Evolutionary conservation across 2,329 filamentous ascomycete species (phyloP).

Genomic region (Penicillium sp.): DNA sequence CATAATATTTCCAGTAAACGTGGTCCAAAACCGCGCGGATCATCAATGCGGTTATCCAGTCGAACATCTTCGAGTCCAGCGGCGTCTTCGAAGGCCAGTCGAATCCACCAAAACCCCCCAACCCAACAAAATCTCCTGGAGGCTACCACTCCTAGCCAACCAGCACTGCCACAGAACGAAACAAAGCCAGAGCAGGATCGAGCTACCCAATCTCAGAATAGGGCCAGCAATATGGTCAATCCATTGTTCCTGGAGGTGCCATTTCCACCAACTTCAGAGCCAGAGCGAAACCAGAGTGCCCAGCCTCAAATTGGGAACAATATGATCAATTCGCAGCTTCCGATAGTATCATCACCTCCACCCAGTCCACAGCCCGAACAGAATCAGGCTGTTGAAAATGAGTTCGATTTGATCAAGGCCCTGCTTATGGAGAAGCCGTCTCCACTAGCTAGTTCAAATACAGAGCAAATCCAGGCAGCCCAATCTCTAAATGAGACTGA

Average conservation of each 20-base stretch:
- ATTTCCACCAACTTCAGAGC: not conserved
- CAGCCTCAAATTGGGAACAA: not conserved
- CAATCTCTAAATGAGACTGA: not conserved
- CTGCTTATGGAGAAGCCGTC: slow-evolving; percentile 8
- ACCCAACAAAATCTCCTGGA: not conserved
- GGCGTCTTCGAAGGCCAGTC: not conserved
- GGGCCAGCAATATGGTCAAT: not conserved
- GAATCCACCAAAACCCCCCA: not conserved
- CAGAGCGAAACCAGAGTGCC: not conserved
- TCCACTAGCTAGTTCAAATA: not conserved
- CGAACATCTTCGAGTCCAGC: not conserved
- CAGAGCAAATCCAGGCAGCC: not conserved
- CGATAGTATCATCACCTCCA: too few species aligned
- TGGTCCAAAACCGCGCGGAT: not conserved
- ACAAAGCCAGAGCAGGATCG: not conserved
- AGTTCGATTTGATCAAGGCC: not conserved
- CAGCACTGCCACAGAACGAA: not conserved
- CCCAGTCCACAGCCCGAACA: not conserved
- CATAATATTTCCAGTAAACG: not conserved
- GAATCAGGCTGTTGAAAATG: not conserved
- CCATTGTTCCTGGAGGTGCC: not conserved
- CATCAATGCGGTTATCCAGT: not conserved
- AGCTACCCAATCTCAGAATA: not conserved
- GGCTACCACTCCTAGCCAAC: not conserved
- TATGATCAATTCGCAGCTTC: too few species aligned